Base-by-base conservation (phyloP, 2,329 filamentous ascomycete species). In the Simplicillium aogashimaense region DNA sequence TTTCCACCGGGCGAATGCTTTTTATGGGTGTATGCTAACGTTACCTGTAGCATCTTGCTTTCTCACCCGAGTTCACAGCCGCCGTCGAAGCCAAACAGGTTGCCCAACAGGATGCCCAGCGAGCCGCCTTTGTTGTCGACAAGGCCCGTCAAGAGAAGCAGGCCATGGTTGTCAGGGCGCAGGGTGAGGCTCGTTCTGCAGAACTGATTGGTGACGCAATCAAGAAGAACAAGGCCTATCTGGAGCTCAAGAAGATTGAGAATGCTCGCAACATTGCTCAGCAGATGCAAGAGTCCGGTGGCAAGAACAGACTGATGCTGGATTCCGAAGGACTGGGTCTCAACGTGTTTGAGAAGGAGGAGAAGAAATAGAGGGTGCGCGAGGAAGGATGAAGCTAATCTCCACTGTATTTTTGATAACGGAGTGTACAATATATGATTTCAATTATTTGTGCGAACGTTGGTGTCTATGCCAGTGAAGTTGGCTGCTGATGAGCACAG, bases 71-170 rank as follows among this genome's bases (percentile, higher is more conserved):
- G 55, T 84, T 84, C 61, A 84, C 80, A 31, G 80, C 80, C 15
- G 80, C 80, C 39, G 80, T 84, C 44, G 80, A 84, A 60, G 79
- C 80, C 46, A 84, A 84, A 66, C 80, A 84, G 61, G 80, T 84
- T 41, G 80, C 80, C 38, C 80, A 84, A 63, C 92, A 98, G 70
- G 92, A 98, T 63, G 92, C 92, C 29, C 92, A 98, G 67, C 81
- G 92, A 48, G 92, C 92, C 29, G 92, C 92, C 45, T 98, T 98
- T 69, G 75, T 98, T 39, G 92, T 98, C 50, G 92, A 98, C 80
- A 95, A 97, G 72, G 92, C 92, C 40, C 83, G 92, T 51, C 92
- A 98, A 68, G 92, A 98, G 76, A 98, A 98, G 75, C 92, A 98
- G 69, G 92, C 92, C 54, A 95, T 89, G 71, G 88, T 98, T 41